Base-by-base conservation (phyloP, 805 yeast genomes). In the Brettanomyces sp. region DNA sequence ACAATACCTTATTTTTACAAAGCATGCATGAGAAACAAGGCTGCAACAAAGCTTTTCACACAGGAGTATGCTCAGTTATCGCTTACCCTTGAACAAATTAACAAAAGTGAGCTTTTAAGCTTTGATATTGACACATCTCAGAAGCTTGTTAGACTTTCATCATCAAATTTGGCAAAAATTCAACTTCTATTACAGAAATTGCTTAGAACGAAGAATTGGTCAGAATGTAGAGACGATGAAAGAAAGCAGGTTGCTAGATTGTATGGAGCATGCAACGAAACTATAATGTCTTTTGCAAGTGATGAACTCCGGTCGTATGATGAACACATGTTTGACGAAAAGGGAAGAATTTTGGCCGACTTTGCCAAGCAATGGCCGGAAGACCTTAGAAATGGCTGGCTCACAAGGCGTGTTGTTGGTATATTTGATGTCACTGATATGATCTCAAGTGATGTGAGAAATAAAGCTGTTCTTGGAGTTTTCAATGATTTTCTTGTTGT, bases 1-100 rank as follows among this genome's bases (percentile, higher is more conserved):
- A 80, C 93, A 0, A 72, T 91, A 13, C 96, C 97, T 0, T 88
- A 87, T 61, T 91, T 89, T 60, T 91, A 86, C 66, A 86, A 89
- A 58, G 95, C 97, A 0, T 86, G 85, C 55, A 86, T 89, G 71
- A 72, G 97, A 47, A 97, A 91, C 63, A 95, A 90, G 63, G 96
- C 96, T 7, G 96, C 95, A 18, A 76, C 93, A 9, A 80, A 79
- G 52, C 72, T 74, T 45, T 87, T 87, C 53, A 65, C 73, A 14
- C 53, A 64, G 14, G 71, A 68, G 35, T 64, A 79, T 22, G 68
- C 66, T 24, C 63, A 60, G 3, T 73, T 80, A 47, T 59, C 75
- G 41, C 60, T 66, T 33, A 46, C 52, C 8, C 47, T 55, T 12
- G 55, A 63, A 1, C 32, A 28, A 28, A 28, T 9, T 7, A 28